Evolutionary conservation across 768 basidiomycete species (phyloP).

Genomic region (Obba rivulosa): DNA sequence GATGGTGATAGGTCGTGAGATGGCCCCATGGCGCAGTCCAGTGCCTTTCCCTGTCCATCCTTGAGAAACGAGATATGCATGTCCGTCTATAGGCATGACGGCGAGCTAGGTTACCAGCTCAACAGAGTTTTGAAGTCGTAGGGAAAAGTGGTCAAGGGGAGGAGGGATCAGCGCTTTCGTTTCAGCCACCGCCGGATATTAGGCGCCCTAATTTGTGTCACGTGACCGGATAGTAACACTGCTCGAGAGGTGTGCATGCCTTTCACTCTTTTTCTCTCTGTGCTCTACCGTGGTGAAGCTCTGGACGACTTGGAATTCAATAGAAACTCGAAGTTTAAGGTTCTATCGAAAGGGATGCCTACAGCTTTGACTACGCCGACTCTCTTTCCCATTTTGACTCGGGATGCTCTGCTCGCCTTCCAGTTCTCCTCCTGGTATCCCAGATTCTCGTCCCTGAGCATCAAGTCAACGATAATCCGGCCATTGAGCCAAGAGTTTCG

Average conservation of each 20-base stretch:
- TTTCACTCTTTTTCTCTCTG: too few species aligned
- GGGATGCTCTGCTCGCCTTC: slow-evolving; percentile 57
- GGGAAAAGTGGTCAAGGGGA: too few species aligned
- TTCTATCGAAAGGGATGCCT: slow-evolving; percentile 18
- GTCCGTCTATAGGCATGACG: slow-evolving; percentile 64
- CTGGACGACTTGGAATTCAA: too few species aligned
- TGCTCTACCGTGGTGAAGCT: too few species aligned
- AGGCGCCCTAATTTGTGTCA: too few species aligned
- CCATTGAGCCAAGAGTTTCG: slow-evolving; percentile 61
- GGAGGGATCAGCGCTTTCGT: too few species aligned
- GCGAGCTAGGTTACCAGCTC: not conserved
- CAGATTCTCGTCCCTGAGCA: slow-evolving; percentile 51
- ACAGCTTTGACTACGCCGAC: slow-evolving; percentile 21
- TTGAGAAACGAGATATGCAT: slow-evolving; percentile 68
- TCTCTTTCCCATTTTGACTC: slow-evolving; percentile 49
- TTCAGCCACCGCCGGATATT: too few species aligned
- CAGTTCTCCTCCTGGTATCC: slow-evolving; percentile 89
- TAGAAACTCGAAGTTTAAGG: too few species aligned
- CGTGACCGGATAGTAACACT: too few species aligned
- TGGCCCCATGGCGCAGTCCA: slow-evolving; percentile 79
- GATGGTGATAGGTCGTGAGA: slow-evolving; percentile 69
- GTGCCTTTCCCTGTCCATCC: slow-evolving; percentile 88
- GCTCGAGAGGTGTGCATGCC: too few species aligned
- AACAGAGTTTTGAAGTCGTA: too few species aligned
- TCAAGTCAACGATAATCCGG: slow-evolving; percentile 70